Conservation (phyloP, 2,329 filamentous ascomycete genomes). For the Cladophialophora carrionii region DNA sequence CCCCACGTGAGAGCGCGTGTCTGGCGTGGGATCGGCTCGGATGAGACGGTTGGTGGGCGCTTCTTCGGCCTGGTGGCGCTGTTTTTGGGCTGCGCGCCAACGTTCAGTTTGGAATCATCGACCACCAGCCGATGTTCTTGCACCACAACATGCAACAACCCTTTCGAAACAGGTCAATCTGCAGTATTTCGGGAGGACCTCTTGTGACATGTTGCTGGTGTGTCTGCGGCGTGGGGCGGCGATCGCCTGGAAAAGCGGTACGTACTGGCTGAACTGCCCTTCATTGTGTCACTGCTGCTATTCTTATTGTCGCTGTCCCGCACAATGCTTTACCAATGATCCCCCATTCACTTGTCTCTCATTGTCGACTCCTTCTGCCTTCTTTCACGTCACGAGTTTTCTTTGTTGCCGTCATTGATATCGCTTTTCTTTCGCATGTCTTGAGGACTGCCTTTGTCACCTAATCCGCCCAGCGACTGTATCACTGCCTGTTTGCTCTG, state of each 20-base stretch:
- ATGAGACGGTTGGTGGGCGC: conserved; percentile 36
- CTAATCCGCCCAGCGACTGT: conserved; percentile 16
- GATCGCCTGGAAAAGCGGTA: conserved; percentile 32
- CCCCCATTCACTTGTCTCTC: conserved; percentile 20
- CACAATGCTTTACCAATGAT: conserved; percentile 18
- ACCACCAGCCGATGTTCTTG: conserved; percentile 32
- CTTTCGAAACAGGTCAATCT: conserved; percentile 28
- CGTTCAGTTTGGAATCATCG: conserved; percentile 25
- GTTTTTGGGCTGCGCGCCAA: conserved; percentile 36
- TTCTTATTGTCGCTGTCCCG: conserved; percentile 28
- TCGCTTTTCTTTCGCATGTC: conserved; percentile 21
- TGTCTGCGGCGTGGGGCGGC: conserved; percentile 24
- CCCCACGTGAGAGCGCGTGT: conserved; percentile 35
- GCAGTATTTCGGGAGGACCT: conserved; percentile 18
- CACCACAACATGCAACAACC: conserved; percentile 26
- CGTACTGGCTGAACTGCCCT: conserved; percentile 23
- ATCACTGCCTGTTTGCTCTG: conserved; percentile 16
- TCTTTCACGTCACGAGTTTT: conserved; percentile 32
- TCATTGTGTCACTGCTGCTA: conserved; percentile 26
- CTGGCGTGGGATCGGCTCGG: conserved; percentile 26
- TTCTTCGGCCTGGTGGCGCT: conserved; percentile 36
- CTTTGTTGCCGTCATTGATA: conserved; percentile 32
- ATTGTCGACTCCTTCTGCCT: conserved; percentile 22
- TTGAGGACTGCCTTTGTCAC: conserved; percentile 30
- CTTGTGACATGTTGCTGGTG: conserved; percentile 31